phyloP scores from a whole-genome alignment of 257 asterid genomes.

The Gentiana straminea region DNA sequence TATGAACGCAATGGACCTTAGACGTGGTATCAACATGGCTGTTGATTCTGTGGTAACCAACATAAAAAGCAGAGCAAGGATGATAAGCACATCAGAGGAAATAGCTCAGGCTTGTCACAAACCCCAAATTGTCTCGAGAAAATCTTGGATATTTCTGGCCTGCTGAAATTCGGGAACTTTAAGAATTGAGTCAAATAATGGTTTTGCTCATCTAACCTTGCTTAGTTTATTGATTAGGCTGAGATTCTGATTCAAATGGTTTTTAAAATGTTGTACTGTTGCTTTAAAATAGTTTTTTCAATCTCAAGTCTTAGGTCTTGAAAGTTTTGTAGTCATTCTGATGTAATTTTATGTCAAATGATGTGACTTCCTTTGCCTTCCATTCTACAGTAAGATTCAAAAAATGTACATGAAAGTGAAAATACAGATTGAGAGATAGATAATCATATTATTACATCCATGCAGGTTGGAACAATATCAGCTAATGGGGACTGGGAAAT shows the following conservation, averaged over 20 bases:
- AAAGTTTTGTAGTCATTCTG: too few species aligned
- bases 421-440: neutral
- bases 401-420: neutral
- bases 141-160: too few species aligned
- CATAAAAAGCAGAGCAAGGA: constrained; percentile 44
- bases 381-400: too few species aligned
- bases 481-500: constrained; percentile 55
- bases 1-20: constrained; percentile 56
- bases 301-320: too few species aligned
- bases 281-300: too few species aligned
- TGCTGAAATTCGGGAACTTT: too few species aligned
- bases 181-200: too few species aligned
- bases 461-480: constrained; percentile 49
- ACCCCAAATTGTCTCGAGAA: neutral
- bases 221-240: neutral
- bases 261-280: too few species aligned
- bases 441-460: neutral
- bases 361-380: too few species aligned
- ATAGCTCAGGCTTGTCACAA: constrained; percentile 35
- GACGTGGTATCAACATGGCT: constrained; percentile 56
- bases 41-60: constrained; percentile 40
- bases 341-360: too few species aligned
- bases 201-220: neutral
- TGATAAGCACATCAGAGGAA: constrained; percentile 53
- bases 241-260: too few species aligned